These are phyloP conservation scores for Termitomyces titanicus DNA, from an alignment of 768 basidiomycete species.

Conservation along the genomic window DNA sequence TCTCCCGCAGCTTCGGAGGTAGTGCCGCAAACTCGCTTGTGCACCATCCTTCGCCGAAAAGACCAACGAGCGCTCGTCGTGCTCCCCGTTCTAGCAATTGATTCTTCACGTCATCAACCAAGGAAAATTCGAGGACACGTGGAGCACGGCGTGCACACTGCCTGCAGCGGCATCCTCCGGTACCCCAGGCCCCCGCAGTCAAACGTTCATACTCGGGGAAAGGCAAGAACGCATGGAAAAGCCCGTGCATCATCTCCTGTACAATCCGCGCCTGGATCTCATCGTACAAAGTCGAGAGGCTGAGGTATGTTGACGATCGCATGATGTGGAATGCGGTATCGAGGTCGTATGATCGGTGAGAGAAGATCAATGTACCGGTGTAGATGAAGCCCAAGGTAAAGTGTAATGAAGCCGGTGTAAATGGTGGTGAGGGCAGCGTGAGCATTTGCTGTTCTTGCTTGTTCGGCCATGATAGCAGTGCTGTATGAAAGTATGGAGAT, in stretches of 20 bases:
- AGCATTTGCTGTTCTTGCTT: slow-evolving; percentile 52
- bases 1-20: slow-evolving; percentile 59
- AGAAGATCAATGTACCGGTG: slow-evolving; percentile 90
- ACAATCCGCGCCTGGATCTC: slow-evolving; percentile 84
- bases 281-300: slow-evolving; percentile 63
- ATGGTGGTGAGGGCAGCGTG: slow-evolving; percentile 84
- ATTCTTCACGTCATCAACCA: slow-evolving; percentile 75
- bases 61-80: slow-evolving; percentile 70
- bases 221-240: slow-evolving; percentile 79
- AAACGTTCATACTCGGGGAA: slow-evolving; percentile 77
- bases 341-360: slow-evolving; percentile 90
- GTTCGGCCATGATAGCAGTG: slow-evolving; percentile 64
- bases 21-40: slow-evolving; percentile 75
- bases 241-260: slow-evolving; percentile 87
- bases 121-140: slow-evolving; percentile 78
- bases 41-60: slow-evolving; percentile 91
- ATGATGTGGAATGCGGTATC: slow-evolving; percentile 89
- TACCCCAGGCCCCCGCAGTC: slow-evolving; percentile 76
- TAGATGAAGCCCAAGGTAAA: slow-evolving; percentile 95
- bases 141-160: slow-evolving; percentile 81
- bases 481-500: slow-evolving; percentile 80
- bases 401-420: slow-evolving; percentile 90
- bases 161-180: slow-evolving; percentile 79
- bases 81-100: slow-evolving; percentile 66
- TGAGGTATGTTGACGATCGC: slow-evolving; percentile 77